phyloP scores from a whole-genome alignment of 306 rosid genomes.

The Sesbania bispinosa region DNA sequence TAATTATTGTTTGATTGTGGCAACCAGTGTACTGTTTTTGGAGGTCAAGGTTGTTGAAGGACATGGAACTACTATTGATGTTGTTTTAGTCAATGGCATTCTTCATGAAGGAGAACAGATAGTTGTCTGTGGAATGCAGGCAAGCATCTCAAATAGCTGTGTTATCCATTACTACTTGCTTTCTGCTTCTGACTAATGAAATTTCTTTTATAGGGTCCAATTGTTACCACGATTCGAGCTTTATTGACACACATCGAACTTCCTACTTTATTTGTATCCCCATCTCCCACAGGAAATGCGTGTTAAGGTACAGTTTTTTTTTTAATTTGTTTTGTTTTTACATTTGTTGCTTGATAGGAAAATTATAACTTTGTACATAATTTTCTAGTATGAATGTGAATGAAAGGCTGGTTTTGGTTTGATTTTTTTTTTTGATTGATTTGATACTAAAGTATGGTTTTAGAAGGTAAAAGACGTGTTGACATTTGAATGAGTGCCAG shows the following conservation, averaged over 20 bases:
- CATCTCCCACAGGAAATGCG: slow-evolving; percentile 99
- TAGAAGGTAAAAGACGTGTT: neutral
- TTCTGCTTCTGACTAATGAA: slow-evolving; percentile 5
- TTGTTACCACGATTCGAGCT: slow-evolving; percentile 87
- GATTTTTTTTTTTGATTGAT: neutral
- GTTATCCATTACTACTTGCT: neutral
- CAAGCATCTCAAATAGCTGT: slow-evolving; percentile 28
- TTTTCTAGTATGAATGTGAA: neutral
- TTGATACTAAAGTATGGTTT: neutral
- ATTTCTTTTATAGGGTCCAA: slow-evolving; percentile 63
- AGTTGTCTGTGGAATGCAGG: slow-evolving; percentile 98
- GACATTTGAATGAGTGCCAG: neutral
- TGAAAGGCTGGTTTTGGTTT: neutral
- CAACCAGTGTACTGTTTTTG: slow-evolving; percentile 87
- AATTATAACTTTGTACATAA: neutral
- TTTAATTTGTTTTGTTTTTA: neutral
- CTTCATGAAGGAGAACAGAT: slow-evolving; percentile 99
- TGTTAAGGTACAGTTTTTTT: slow-evolving; percentile 59
- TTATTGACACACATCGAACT: no score
- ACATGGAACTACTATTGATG: slow-evolving; percentile 97
- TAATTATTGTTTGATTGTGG: slow-evolving; percentile 34
- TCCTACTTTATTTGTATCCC: no score
- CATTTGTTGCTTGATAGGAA: slow-evolving; percentile 8
- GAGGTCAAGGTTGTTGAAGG: slow-evolving; percentile 98
- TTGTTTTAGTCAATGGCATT: slow-evolving; percentile 89